Evolutionary conservation across 345 rosid species (phyloP).

Genomic region (Gossypium australe): DNA sequence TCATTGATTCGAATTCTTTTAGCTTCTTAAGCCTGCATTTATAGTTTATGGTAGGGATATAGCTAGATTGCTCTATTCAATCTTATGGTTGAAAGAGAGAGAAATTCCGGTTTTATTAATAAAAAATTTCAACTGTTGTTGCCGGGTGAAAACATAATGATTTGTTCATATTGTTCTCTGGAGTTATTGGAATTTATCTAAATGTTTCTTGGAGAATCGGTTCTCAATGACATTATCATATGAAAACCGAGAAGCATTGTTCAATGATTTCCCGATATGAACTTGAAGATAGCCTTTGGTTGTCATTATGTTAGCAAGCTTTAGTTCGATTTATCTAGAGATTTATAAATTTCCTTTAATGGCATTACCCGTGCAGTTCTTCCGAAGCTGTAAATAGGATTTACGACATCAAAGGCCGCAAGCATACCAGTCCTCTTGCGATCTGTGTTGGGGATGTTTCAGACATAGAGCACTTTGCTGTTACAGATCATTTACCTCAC

Average conservation of each 20-base stretch:
- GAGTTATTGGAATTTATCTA: not conserved
- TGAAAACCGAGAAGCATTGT: not conserved
- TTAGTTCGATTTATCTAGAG: constrained; percentile 10
- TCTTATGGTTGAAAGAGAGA: not conserved
- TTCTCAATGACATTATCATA: not conserved
- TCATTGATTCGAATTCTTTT: not conserved
- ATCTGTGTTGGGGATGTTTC: constrained; percentile 86
- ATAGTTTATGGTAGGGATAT: not conserved
- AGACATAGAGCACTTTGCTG: constrained; percentile 61
- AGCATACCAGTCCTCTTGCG: constrained; percentile 78
- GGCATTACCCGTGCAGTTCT: constrained; percentile 38
- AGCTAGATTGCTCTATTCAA: not conserved
- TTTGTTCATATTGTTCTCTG: not conserved
- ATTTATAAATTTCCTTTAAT: constrained; percentile 1
- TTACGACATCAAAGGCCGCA: constrained; percentile 88
- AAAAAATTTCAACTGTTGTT: not conserved
- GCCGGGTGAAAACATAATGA: not conserved
- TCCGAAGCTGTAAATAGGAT: constrained; percentile 67
- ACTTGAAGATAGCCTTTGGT: not conserved
- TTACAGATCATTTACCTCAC: constrained; percentile 62
- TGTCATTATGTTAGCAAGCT: not conserved
- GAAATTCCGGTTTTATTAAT: not conserved
- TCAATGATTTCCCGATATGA: not conserved
- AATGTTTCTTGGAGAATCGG: not conserved
- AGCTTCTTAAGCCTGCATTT: not conserved